Base-by-base conservation (phyloP, 1,139 yeast genomes). In the Meyerozyma athensensis region DNA sequence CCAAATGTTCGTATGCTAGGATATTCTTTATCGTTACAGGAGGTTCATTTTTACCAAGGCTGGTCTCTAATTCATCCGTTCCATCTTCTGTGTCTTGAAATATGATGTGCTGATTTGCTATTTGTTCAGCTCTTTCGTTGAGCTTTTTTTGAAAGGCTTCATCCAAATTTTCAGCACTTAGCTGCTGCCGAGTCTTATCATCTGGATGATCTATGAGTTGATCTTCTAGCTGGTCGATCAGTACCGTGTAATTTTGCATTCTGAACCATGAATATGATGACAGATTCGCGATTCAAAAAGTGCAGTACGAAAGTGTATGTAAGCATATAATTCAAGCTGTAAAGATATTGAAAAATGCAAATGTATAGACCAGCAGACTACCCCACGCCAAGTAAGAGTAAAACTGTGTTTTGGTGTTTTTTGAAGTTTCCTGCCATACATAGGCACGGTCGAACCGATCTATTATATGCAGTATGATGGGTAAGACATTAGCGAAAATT, bases 171-270 rank as follows among this genome's bases (percentile, higher is more conserved):
- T 52, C 47, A 8, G 59, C 65, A 18, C 44, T 56, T 38, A 63
- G 58, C 34, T 51, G 70, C 36, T 50, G 58, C 39, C 53, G 50
- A 4, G 74, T 65, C n/a, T 50, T 42, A 1, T 63, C 67, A 44
- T 68, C 72, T 0, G 74, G 74, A 47, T 70, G 68, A 44, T 70
- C 76, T 8, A 71, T 70, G 42, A 71, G 56, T 52, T 65, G 70
- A 44, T 70, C 76, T 45, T 71, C 77, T 13, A 71, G 53, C 43
- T 60, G 57, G 46, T 71, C 77, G 12, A 70, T 65, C 67, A 65
- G 70, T 21, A 59, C 58, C 36, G 53, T 56, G 37, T 65, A 69
- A 34, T 65, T 62, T 46, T 61, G 63, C 68, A 63, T 61, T 20
- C 30, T 36, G 4, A 12, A 19, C n/a, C 24, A 24, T 24, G 13